Evolutionary conservation across 805 yeast species (phyloP).

Genomic region (Monosporozyma unispora): DNA sequence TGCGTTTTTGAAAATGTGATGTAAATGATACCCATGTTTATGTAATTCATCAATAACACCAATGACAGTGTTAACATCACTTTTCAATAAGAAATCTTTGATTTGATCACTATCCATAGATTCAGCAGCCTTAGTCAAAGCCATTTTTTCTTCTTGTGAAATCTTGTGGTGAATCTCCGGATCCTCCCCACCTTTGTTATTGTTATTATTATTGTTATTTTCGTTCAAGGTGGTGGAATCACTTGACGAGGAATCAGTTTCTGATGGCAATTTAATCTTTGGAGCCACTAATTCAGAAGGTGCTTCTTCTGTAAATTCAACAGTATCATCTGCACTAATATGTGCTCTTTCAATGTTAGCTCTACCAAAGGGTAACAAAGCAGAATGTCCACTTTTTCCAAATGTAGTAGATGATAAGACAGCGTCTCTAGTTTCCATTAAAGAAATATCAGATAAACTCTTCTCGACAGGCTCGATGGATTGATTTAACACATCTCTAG

Average conservation of each 20-base stretch:
- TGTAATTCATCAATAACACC: constrained; percentile 34
- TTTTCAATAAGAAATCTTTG: constrained; percentile 30
- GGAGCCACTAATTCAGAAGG: constrained; percentile 6
- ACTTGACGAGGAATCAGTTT: background rate
- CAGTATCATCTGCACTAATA: constrained; percentile 27
- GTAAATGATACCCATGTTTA: constrained; percentile 34
- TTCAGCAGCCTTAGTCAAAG: constrained; percentile 24
- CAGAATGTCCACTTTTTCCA: constrained; percentile 22
- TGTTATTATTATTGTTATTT: constrained; percentile 1
- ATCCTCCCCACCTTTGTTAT: constrained; percentile 1
- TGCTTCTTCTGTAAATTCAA: constrained; percentile 16
- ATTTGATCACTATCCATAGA: constrained; percentile 31
- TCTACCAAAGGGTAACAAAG: constrained; percentile 33
- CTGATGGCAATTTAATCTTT: background rate
- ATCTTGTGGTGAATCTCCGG: background rate
- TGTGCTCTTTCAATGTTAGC: constrained; percentile 21
- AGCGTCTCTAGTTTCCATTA: constrained; percentile 4
- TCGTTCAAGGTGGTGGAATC: background rate
- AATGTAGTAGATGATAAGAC: constrained; percentile 20
- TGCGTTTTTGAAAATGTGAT: constrained; percentile 22
- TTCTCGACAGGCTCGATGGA: background rate
- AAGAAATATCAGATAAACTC: constrained; percentile 3
- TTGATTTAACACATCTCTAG: background rate
- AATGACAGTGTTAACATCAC: constrained; percentile 33
- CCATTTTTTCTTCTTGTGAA: constrained; percentile 14